Conservation (phyloP, 176 grass and related monocot genomes). For the Oryza glaberrima region DNA sequence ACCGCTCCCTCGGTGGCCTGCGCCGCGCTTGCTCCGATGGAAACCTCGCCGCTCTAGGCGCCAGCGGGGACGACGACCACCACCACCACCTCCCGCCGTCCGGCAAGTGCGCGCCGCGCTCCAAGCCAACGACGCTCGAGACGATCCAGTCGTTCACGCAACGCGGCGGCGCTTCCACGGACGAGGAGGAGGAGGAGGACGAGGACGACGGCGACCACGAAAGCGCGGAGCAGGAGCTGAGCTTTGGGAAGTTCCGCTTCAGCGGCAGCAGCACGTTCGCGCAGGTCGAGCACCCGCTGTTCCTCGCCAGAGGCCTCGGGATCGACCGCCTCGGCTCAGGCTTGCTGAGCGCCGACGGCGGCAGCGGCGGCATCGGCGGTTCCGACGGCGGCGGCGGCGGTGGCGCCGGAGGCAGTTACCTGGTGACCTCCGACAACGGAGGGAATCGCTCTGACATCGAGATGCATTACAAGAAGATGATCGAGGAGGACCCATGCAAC, state of each 20-base stretch:
- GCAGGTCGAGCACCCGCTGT: constrained; percentile 59
- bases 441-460: constrained; percentile 67
- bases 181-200: constrained; percentile 45
- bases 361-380: neutral
- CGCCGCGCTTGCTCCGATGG: constrained; percentile 69
- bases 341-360: constrained; percentile 24
- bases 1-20: constrained; percentile 37
- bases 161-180: neutral
- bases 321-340: constrained; percentile 82
- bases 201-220: constrained; percentile 30
- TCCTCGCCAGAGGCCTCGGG: constrained; percentile 82
- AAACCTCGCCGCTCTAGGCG: constrained; percentile 45
- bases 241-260: constrained; percentile 31
- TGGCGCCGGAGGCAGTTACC: constrained; percentile 12
- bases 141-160: constrained; percentile 53
- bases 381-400: constrained; percentile 33
- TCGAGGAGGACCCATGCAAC: constrained; percentile 77
- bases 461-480: constrained; percentile 81
- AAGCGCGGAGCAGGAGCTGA: constrained; percentile 21
- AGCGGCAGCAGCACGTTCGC: constrained; percentile 25
- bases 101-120: constrained; percentile 28
- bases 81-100: constrained; percentile 26
- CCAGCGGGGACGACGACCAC: constrained; percentile 20
- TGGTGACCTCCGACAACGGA: constrained; percentile 46
- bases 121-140: constrained; percentile 39